Conservation (phyloP, 441 rosid species). For the Rhodomyrtus psidioides region DNA sequence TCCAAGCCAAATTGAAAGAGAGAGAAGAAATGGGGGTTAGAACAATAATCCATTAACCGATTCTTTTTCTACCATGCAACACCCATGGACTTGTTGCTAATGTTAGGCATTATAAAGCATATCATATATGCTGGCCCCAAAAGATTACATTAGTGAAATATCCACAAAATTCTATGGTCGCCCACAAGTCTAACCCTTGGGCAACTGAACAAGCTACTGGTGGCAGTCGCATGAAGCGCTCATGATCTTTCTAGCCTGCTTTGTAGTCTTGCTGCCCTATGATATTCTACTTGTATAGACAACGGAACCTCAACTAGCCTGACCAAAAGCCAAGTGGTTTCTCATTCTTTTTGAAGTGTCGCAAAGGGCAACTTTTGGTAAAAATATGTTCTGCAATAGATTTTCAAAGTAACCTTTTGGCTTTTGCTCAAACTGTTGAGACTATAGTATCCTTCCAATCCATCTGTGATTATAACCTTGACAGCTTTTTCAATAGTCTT, state of each 20-base stretch:
- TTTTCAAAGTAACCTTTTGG: neutral
- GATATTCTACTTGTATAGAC: too few species aligned
- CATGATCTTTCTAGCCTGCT: too few species aligned
- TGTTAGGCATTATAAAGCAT: too few species aligned
- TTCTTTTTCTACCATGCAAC: neutral
- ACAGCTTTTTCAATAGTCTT: neutral
- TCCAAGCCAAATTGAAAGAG: neutral
- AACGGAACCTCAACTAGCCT: too few species aligned
- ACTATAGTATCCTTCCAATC: neutral
- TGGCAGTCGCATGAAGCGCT: too few species aligned
- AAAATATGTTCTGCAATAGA: neutral
- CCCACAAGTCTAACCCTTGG: too few species aligned
- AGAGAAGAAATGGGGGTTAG: neutral
- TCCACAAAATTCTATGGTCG: too few species aligned
- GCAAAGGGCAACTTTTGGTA: neutral
- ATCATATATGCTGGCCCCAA: too few species aligned
- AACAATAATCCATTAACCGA: neutral
- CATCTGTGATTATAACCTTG: neutral
- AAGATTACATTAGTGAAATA: too few species aligned
- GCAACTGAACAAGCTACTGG: too few species aligned
- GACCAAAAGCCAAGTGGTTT: neutral
- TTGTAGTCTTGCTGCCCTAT: too few species aligned
- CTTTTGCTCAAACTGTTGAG: neutral
- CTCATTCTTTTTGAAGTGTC: neutral
- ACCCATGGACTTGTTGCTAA: neutral